Evolutionary conservation across 208 protist genomes (phyloP).

Genomic region (Trypanosoma melophagium): DNA sequence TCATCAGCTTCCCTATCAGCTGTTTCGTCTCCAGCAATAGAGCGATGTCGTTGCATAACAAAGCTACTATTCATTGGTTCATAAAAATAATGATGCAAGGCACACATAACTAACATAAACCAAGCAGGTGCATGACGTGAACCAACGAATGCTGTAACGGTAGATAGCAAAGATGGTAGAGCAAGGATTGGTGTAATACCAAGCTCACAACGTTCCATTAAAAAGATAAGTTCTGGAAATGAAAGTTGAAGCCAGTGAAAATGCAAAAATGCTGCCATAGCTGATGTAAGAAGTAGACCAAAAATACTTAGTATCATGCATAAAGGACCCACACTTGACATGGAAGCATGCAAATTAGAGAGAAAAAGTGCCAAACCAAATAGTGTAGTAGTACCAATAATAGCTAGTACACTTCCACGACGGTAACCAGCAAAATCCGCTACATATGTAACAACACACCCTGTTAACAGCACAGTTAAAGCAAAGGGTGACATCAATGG

Average conservation of each 20-base stretch:
- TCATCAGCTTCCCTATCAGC: background rate
- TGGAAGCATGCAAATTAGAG: constrained; percentile 61
- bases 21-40: background rate
- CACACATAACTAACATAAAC: constrained; percentile 63
- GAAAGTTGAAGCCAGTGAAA: constrained; percentile 83
- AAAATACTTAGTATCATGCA: constrained; percentile 60
- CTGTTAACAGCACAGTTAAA: constrained; percentile 61
- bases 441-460: constrained; percentile 72
- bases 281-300: constrained; percentile 37
- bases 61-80: constrained; percentile 79
- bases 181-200: constrained; percentile 58
- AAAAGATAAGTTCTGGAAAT: constrained; percentile 64
- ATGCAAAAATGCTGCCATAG: constrained; percentile 61
- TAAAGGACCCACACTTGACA: constrained; percentile 62
- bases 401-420: constrained; percentile 47
- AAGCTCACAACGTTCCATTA: constrained; percentile 69
- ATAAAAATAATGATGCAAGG: constrained; percentile 73
- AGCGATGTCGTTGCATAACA: constrained; percentile 26
- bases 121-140: constrained; percentile 65
- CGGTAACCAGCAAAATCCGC: constrained; percentile 73
- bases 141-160: constrained; percentile 58
- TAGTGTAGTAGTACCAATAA: constrained; percentile 43
- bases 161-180: constrained; percentile 69
- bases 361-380: constrained; percentile 63
- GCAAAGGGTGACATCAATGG: constrained; percentile 74